Conservation (phyloP, 2,329 filamentous ascomycete species). For the Ophiostoma ips region DNA sequence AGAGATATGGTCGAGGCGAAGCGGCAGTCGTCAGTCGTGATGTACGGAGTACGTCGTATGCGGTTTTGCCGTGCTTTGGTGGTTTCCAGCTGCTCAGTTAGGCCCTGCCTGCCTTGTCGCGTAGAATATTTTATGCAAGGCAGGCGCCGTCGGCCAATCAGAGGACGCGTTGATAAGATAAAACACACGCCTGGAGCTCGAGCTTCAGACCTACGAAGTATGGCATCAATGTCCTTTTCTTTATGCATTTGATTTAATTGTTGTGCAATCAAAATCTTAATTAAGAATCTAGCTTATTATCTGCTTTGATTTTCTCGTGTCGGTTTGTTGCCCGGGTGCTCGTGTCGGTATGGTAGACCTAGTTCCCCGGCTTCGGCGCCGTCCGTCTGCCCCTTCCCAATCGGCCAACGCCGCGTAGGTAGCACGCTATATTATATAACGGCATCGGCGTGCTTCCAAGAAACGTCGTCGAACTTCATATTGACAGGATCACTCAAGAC, state of each 20-base stretch:
- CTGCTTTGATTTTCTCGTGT: too few species aligned
- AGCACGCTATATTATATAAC: not conserved
- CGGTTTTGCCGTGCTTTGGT: not conserved
- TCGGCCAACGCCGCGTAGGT: conserved; percentile 8
- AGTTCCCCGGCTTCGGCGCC: conserved; percentile 1
- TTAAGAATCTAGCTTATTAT: too few species aligned
- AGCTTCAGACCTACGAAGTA: too few species aligned
- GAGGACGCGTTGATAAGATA: conserved; percentile 10
- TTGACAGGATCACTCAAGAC: not conserved
- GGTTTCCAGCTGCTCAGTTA: not conserved
- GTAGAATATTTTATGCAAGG: conserved; percentile 11
- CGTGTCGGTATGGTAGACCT: not conserved
- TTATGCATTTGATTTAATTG: too few species aligned
- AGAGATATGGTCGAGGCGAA: not conserved
- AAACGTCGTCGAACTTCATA: not conserved
- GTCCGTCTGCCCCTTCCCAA: conserved; percentile 3
- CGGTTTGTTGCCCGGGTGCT: not conserved
- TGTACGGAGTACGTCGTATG: too few species aligned
- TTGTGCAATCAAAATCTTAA: too few species aligned
- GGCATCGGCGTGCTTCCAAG: not conserved
- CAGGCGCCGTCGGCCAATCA: conserved; percentile 9
- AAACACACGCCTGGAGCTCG: not conserved
- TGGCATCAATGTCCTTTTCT: too few species aligned
- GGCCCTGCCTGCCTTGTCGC: conserved; percentile 2
- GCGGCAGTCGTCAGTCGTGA: not conserved